phyloP scores from a whole-genome alignment of 768 basidiomycete genomes.

The Rhodotorula paludigena region DNA sequence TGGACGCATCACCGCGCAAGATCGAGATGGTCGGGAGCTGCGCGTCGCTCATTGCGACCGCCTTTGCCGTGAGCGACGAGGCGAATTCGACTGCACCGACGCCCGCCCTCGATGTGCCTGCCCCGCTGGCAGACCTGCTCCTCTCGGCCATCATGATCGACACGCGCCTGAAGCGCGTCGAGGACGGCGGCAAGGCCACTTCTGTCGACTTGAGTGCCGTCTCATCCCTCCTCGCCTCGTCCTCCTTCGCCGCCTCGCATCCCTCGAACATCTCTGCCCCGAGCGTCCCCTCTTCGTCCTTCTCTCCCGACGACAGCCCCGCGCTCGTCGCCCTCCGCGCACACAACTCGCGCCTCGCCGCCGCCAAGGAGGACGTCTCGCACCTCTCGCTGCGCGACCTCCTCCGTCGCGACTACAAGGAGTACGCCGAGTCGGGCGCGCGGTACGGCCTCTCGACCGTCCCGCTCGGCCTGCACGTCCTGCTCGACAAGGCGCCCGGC shows the following conservation, averaged over 20 bases:
- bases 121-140: conserved; percentile 65
- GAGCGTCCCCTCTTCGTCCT: conserved; percentile 62
- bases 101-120: background rate
- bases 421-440: conserved; percentile 57
- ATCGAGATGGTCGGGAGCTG: conserved; percentile 71
- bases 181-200: conserved; percentile 66
- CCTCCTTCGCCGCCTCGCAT: conserved; percentile 51
- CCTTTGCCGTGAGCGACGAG: conserved; percentile 38
- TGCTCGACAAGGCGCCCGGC: conserved; percentile 50
- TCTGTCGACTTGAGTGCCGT: conserved; percentile 62
- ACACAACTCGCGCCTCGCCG: conserved; percentile 27
- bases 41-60: conserved; percentile 60
- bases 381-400: conserved; percentile 68
- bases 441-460: conserved; percentile 77
- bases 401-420: conserved; percentile 91
- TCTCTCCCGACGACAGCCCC: conserved; percentile 39
- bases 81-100: background rate
- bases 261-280: conserved; percentile 42
- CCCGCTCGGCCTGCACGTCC: conserved; percentile 61
- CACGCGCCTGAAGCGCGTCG: conserved; percentile 66
- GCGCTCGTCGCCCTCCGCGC: conserved; percentile 37
- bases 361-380: conserved; percentile 64
- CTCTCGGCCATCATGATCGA: conserved; percentile 79
- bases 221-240: conserved; percentile 59
- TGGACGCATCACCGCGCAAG: conserved; percentile 59